Conservation (phyloP, 2,329 filamentous ascomycete species). For the Gliomastix tumulicola region DNA sequence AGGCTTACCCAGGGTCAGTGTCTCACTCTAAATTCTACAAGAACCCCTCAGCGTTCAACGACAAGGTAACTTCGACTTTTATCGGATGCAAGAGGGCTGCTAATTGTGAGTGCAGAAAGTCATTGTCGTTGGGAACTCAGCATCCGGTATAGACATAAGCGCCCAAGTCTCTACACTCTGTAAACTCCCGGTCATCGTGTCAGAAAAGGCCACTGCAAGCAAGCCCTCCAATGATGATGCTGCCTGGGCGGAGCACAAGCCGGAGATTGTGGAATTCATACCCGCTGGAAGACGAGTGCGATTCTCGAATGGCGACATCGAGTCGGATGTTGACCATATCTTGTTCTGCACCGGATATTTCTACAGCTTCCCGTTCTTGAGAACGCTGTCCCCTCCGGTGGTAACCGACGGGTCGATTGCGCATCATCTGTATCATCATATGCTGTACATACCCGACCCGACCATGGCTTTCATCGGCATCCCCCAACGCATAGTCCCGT, state of each 20-base stretch:
- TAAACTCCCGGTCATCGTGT: conserved; percentile 47
- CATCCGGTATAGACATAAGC: conserved; percentile 65
- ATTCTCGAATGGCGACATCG: conserved; percentile 56
- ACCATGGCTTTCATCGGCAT: conserved; percentile 61
- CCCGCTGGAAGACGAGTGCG: conserved; percentile 41
- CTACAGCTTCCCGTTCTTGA: conserved; percentile 69
- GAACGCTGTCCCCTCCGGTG: conserved; percentile 33
- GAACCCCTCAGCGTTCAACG: conserved; percentile 22
- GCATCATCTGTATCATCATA: conserved; percentile 64
- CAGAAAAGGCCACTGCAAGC: conserved; percentile 28
- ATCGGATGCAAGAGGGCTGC: no score
- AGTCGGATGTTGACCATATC: conserved; percentile 61
- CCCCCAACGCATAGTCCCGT: conserved; percentile 64
- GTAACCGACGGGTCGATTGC: conserved; percentile 54
- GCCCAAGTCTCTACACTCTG: conserved; percentile 52
- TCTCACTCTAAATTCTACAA: conserved; percentile 65
- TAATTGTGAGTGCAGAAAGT: no score
- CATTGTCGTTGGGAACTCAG: conserved; percentile 60
- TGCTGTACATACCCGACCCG: conserved; percentile 59
- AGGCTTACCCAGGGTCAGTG: conserved; percentile 39
- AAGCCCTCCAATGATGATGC: conserved; percentile 13
- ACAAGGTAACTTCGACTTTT: no score
- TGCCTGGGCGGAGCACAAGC: conserved; percentile 23
- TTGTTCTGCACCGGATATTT: conserved; percentile 85
- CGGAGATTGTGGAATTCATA: conserved; percentile 39